A percentile compares a stretch with the other conserved stretches of the same genome.
Evolutionary conservation across 2,329 filamentous ascomycete species (phyloP).

Genomic region (Leptographium flavum): DNA sequence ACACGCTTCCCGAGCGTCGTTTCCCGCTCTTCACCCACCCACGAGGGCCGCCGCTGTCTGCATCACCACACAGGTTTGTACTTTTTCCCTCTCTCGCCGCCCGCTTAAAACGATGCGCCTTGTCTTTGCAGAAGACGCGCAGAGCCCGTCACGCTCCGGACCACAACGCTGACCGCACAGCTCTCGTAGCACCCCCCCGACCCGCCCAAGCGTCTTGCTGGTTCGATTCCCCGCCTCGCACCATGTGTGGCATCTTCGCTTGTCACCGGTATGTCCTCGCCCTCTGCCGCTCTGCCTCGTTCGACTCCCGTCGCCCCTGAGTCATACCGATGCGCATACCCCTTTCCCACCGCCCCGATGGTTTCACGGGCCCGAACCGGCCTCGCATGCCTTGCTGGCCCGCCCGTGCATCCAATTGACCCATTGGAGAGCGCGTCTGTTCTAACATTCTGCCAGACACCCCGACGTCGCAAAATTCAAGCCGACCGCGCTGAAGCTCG

Average conservation of each 20-base stretch:
- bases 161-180: not conserved
- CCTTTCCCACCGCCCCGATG: slow-evolving; percentile 13
- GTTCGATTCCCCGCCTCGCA: slow-evolving; percentile 8
- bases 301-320: slow-evolving; percentile 21
- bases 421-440: no score
- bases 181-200: not conserved
- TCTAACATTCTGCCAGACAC: slow-evolving; percentile 39
- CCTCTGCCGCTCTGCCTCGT: not conserved
- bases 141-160: not conserved
- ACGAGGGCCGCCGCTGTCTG: not conserved
- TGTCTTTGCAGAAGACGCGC: not conserved
- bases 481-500: slow-evolving; percentile 81
- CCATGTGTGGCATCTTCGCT: slow-evolving; percentile 93
- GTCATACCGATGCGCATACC: slow-evolving; percentile 13
- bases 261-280: slow-evolving; percentile 64
- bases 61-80: not conserved
- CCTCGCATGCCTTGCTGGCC: slow-evolving; percentile 3
- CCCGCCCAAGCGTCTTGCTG: not conserved
- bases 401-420: not conserved
- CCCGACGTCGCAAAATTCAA: slow-evolving; percentile 95
- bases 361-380: not conserved
- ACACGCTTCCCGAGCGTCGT: not conserved
- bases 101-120: not conserved
- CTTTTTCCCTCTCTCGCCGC: not conserved
- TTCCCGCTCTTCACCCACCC: not conserved